Conservation (phyloP, 441 rosid species). For the Erodium texanum region DNA sequence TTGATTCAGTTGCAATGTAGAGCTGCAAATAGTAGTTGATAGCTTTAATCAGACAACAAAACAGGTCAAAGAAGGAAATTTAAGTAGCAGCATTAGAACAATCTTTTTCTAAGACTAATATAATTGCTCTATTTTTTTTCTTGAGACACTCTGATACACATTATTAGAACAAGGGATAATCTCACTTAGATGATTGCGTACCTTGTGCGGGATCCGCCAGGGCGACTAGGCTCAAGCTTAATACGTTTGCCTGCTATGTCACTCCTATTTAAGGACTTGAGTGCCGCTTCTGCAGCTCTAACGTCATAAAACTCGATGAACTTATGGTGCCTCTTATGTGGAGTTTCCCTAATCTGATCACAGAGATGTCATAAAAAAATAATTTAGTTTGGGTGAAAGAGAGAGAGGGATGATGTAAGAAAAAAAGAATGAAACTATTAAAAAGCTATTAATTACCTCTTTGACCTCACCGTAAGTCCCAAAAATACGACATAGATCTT, state of each 20-base stretch:
- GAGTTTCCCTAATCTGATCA: constrained; percentile 75
- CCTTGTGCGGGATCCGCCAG: constrained; percentile 81
- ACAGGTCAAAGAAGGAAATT: background rate
- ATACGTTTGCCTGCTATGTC: constrained; percentile 91
- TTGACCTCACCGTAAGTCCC: constrained; percentile 82
- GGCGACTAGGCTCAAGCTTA: constrained; percentile 90
- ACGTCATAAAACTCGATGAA: constrained; percentile 84
- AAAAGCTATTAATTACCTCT: constrained; percentile 37
- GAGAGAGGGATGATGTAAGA: background rate
- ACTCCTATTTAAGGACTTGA: constrained; percentile 67
- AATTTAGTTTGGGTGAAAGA: background rate
- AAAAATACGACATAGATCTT: constrained; percentile 66
- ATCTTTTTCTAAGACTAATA: too few species aligned
- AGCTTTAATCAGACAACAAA: background rate
- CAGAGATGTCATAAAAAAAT: background rate
- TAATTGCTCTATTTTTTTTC: too few species aligned
- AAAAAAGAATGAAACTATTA: constrained; percentile 5
- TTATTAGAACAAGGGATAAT: too few species aligned
- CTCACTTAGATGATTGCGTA: too few species aligned
- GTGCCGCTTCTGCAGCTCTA: constrained; percentile 77
- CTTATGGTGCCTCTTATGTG: constrained; percentile 73
- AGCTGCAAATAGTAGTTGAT: constrained; percentile 30
- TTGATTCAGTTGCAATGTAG: constrained; percentile 52
- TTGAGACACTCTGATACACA: too few species aligned
- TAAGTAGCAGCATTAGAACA: background rate